Evolutionary conservation across 2,329 filamentous ascomycete species (phyloP), one percentile per base, ranked within the genome.

Genomic region (Neocucurbitaria cava): DNA sequence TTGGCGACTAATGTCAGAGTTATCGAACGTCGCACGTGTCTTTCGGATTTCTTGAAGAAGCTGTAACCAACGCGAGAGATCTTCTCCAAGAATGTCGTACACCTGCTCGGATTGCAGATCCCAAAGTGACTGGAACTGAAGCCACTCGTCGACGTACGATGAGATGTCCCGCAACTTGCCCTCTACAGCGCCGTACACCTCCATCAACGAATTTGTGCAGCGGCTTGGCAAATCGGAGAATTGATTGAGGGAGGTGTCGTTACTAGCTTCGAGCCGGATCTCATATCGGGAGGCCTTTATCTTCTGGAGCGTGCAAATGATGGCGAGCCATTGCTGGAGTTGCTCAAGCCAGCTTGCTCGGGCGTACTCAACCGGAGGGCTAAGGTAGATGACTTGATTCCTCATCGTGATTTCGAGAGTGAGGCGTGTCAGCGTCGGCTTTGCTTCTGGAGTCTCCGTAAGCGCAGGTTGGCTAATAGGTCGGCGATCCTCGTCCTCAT

Each of bases 41-140:
- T 97, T 96, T 57, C 95, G 88, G 62, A 99, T 96, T 71, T 99
- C 95, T 70, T 97, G 92, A n/a, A 99, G 85, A 36, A 97, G 82
- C 73, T 98, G 93, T 28, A 99, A 82, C 95, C 95, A 99, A 67
- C 91, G 88, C 6, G 92, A 89, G 17, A 99, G 85, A 70, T 97
- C 90, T 60, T 98, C 93, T 10, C 94, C 93, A 7, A 99, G 84
- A 47, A 91, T 86, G 58, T 96, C 92, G 70, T 97, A 96, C 1
- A 99, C 92, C 65, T 97, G 91, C 61, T 97, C 94, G 2, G 94
- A 92, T 73, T 96, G 94, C 52, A 99, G 83, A 79, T 99, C 95
- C 95, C 95, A 99, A 0, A 99, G 84, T 6, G 94, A 98, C 76
- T 99, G 95, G 78, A 98, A 99, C 68, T 97, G 95, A 41, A 99